Base-by-base conservation (phyloP, 73 alveolate species). In the Paraurostyla sp. region DNA sequence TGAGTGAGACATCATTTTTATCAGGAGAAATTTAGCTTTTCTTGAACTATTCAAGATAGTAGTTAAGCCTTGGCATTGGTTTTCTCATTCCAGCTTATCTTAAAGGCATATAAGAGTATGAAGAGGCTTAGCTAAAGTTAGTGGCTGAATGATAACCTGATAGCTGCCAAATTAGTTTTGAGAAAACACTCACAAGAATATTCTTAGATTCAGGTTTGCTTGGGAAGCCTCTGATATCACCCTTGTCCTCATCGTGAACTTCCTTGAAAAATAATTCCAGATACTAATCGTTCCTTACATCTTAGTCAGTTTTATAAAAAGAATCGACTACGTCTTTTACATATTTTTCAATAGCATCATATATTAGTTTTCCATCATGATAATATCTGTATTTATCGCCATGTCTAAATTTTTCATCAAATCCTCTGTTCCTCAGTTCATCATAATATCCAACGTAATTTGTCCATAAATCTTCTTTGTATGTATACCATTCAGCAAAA, bases 321-420 rank as follows among this genome's bases (percentile, higher is more conserved):
- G 50, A 45, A 60, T 60, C 32, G 4, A 60, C 78, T 30, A 29
- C 13, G 22, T 30, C 32, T 60, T 60, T 50, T 13, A 33, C 78
- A 60, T 60, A 60, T 60, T 50, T 60, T 20, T 29, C 13, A 6
- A 60, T 60, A 23, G 51, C 78, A 60, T 60, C 78, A 60, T 60
- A 60, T 13, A 60, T 3, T 7, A 60, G 45, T 23, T 60, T 60
- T 30, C 78, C 78, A 32, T 60, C 78, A 29, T 23, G 22, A 29
- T 13, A 60, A 25, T 27, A 60, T 60, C 78, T 60, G 25, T 60
- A 60, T 60, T 60, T 60, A 60, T 60, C 78, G 3, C 78, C 78
- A 60, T 60, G 78, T 29, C 23, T 60, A 27, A 60, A 60, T 13
- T 60, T 60, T 9, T 18, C 6, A 60, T 60, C 78, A 27, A 60